Conservation (phyloP, 208 protist genomes). For the Angomonas deanei region DNA sequence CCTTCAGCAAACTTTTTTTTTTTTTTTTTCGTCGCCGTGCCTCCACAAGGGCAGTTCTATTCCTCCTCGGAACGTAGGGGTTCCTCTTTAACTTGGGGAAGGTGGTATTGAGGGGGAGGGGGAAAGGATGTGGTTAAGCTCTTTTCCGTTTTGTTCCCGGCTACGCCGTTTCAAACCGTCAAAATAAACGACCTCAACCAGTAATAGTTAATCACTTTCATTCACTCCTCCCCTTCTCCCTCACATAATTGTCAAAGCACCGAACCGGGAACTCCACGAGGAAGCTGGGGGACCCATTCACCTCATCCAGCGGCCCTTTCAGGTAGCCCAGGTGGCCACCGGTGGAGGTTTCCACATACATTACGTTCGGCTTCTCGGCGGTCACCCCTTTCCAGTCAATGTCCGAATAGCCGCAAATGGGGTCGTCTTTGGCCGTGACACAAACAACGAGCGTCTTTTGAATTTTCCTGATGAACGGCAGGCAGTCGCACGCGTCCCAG, state of each 20-base stretch:
- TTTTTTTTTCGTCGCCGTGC: too few species aligned
- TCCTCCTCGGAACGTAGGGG: too few species aligned
- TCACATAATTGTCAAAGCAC: too few species aligned
- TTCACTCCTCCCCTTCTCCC: too few species aligned
- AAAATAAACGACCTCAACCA: too few species aligned
- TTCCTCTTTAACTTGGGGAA: too few species aligned
- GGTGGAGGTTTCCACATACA: conserved; percentile 15
- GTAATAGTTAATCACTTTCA: too few species aligned
- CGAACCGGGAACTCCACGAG: not conserved
- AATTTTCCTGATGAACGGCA: conserved; percentile 20
- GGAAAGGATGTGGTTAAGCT: too few species aligned
- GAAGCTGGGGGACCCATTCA: conserved; percentile 1
- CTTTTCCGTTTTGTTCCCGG: too few species aligned
- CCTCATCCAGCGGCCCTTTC: conserved; percentile 11
- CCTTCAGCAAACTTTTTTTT: conserved; percentile 46
- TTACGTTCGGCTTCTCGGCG: conserved; percentile 4
- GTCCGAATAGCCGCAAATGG: not conserved
- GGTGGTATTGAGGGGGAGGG: too few species aligned
- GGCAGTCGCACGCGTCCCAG: conserved; percentile 30
- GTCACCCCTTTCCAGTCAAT: not conserved
- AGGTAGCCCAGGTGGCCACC: conserved; percentile 13
- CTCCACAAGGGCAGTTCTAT: too few species aligned
- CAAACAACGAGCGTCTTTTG: not conserved
- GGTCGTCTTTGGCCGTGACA: conserved; percentile 1
- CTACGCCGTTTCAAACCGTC: too few species aligned